Conservation (phyloP, 2,329 filamentous ascomycete genomes). For the Clonostachys byssicola region DNA sequence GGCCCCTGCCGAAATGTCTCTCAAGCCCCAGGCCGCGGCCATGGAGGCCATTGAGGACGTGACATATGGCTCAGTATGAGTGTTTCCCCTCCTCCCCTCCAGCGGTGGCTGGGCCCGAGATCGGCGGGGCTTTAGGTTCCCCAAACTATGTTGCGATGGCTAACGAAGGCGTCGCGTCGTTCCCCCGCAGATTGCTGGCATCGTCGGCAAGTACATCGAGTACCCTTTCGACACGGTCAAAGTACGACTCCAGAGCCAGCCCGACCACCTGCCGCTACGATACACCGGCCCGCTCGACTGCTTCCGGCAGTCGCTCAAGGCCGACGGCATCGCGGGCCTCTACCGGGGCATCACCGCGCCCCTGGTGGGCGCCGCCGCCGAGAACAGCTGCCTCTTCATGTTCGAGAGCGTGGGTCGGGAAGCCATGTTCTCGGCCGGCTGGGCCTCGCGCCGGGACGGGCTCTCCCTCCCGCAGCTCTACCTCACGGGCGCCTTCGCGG, state of each 20-base stretch:
- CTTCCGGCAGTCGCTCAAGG: slow-evolving; percentile 78
- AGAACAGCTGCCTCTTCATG: slow-evolving; percentile 90
- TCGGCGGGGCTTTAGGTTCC: too few relatives aligned
- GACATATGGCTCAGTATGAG: slow-evolving; percentile 74
- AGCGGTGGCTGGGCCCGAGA: too few relatives aligned
- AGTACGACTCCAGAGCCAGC: slow-evolving; percentile 94
- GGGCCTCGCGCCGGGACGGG: slow-evolving; percentile 46
- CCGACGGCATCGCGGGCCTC: slow-evolving; percentile 75
- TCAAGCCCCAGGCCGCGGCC: slow-evolving; percentile 32
- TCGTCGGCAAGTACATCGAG: slow-evolving; percentile 93
- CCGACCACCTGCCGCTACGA: slow-evolving; percentile 72
- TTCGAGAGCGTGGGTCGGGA: slow-evolving; percentile 77
- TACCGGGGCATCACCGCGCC: slow-evolving; percentile 94
- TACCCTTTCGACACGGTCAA: slow-evolving; percentile 99
- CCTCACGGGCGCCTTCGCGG: slow-evolving; percentile 79
- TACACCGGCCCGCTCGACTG: slow-evolving; percentile 90
- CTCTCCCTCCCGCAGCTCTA: slow-evolving; percentile 74
- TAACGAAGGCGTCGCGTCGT: background rate
- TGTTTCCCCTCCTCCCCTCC: background rate
- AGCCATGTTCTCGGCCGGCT: slow-evolving; percentile 49
- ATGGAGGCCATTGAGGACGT: slow-evolving; percentile 81
- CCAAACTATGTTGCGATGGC: background rate
- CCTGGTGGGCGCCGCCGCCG: slow-evolving; percentile 82
- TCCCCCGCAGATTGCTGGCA: slow-evolving; percentile 64
- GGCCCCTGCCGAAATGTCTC: slow-evolving; percentile 15